phyloP scores from a whole-genome alignment of 352 stramenopile genomes.

The Phytophthora palmivora region DNA sequence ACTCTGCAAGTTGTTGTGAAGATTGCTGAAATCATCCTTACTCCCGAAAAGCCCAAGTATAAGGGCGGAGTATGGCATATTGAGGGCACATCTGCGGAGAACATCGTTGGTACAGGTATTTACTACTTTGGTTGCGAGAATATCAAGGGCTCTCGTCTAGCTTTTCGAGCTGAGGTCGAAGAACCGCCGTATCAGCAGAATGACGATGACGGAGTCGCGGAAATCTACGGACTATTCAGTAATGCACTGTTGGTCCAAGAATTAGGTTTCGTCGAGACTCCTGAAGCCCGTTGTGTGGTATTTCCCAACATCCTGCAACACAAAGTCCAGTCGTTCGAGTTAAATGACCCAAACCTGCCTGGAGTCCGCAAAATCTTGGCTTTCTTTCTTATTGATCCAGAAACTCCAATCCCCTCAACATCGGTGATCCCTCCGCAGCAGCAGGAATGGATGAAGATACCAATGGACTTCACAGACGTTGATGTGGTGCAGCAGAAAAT shows the following conservation, averaged over 20 bases:
- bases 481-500: constrained; percentile 22
- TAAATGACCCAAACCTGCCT: constrained; percentile 36
- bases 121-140: constrained; percentile 65
- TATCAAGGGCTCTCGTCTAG: constrained; percentile 52
- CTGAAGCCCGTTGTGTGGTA: constrained; percentile 39
- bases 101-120: constrained; percentile 54
- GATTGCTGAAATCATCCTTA: constrained; percentile 57
- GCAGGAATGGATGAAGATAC: constrained; percentile 34
- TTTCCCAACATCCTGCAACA: constrained; percentile 56
- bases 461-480: constrained; percentile 8
- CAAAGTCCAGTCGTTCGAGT: constrained; percentile 58
- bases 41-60: too few relatives aligned
- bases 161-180: constrained; percentile 42
- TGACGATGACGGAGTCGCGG: constrained; percentile 34
- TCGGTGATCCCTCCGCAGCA: constrained; percentile 50
- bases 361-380: constrained; percentile 55
- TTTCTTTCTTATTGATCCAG: constrained; percentile 60
- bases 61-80: constrained; percentile 48
- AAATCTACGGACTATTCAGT: constrained; percentile 41
- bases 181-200: constrained; percentile 40
- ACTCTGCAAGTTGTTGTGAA: constrained; percentile 58
- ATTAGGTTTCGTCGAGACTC: constrained; percentile 31
- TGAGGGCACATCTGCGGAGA: constrained; percentile 45
- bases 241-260: constrained; percentile 31
- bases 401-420: constrained; percentile 7